Percentiles rank a stretch among this genome's conserved stretches.
Conservation (phyloP, 2,329 filamentous ascomycete species). For the Lasiodiplodia gonubiensis region DNA sequence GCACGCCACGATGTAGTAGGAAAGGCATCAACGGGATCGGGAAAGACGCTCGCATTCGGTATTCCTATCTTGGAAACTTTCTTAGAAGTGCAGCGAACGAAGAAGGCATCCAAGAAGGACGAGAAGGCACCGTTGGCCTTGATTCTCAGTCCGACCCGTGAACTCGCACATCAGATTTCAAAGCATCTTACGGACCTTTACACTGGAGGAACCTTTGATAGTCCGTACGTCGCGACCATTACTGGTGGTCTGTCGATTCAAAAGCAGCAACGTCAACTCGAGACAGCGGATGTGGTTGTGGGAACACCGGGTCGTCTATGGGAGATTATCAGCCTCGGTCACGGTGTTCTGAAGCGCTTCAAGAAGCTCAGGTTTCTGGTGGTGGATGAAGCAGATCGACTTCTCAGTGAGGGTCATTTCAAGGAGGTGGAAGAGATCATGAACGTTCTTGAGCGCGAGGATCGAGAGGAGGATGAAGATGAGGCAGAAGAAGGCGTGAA, state of each 20-base stretch:
- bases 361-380: slow-evolving; percentile 81
- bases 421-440: slow-evolving; percentile 92
- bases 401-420: slow-evolving; percentile 92
- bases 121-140: slow-evolving; percentile 66
- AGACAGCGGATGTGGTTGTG: slow-evolving; percentile 88
- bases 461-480: slow-evolving; percentile 55
- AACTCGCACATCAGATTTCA: slow-evolving; percentile 89
- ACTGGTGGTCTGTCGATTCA: slow-evolving; percentile 93
- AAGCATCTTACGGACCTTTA: slow-evolving; percentile 81
- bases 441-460: slow-evolving; percentile 73
- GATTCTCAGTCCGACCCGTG: slow-evolving; percentile 88
- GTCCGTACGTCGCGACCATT: slow-evolving; percentile 74
- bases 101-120: slow-evolving; percentile 36
- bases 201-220: slow-evolving; percentile 65
- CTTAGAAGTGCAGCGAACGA: slow-evolving; percentile 54
- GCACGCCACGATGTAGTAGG: slow-evolving; percentile 90
- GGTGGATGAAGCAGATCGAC: slow-evolving; percentile 89
- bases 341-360: slow-evolving; percentile 71
- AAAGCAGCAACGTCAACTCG: slow-evolving; percentile 87
- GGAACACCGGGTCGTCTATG: slow-evolving; percentile 91
- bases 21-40: slow-evolving; percentile 94
- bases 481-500: slow-evolving; percentile 29
- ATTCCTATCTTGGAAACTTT: slow-evolving; percentile 91
- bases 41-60: slow-evolving; percentile 93
- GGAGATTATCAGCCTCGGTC: slow-evolving; percentile 85